These are phyloP conservation scores for Lathyrus oleraceus DNA, from an alignment of 306 rosid species.

Conservation along the genomic window DNA sequence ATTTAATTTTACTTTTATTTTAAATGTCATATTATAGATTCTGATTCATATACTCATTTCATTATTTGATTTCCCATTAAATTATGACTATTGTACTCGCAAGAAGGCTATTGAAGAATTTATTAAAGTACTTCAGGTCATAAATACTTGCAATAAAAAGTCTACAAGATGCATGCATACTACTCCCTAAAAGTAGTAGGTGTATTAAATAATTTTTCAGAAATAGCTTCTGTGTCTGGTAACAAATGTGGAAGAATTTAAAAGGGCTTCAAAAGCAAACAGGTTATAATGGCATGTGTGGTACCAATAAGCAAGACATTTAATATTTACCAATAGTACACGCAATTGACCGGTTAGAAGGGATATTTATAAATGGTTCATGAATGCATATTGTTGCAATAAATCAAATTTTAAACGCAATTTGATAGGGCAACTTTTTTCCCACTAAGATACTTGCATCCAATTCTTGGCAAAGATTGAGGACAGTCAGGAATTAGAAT, in stretches of 20 bases:
- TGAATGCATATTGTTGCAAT: neutral
- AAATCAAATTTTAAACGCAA: neutral
- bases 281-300: neutral
- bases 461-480: neutral
- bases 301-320: neutral
- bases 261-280: neutral
- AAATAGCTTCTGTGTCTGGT: neutral
- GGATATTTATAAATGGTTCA: neutral
- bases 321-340: neutral
- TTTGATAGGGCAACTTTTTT: neutral
- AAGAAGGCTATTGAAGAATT: too few relatives aligned
- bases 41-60: too few relatives aligned
- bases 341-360: too few relatives aligned
- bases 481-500: neutral
- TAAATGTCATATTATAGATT: too few relatives aligned
- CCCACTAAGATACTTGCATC: neutral
- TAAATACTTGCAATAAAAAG: too few relatives aligned
- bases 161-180: too few relatives aligned
- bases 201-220: neutral
- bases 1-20: too few relatives aligned
- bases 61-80: too few relatives aligned
- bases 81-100: too few relatives aligned
- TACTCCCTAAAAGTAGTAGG: too few relatives aligned
- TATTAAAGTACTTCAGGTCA: too few relatives aligned
- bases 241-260: neutral